Evolutionary conservation across 78 protist species (phyloP).

Genomic region (Protostelium mycophagum): DNA sequence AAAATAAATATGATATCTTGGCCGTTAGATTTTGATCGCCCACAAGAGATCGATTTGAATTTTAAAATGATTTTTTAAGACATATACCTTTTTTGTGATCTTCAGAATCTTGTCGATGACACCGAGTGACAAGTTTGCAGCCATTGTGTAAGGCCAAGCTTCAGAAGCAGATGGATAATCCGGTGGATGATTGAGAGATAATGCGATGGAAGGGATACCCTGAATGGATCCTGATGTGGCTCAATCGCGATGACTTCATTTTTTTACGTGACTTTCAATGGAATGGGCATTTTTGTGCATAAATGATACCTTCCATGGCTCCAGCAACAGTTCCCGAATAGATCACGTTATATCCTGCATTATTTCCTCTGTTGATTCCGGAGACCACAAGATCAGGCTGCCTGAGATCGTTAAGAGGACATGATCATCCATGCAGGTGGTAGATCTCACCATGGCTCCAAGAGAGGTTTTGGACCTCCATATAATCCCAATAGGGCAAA

Average conservation of each 20-base stretch:
- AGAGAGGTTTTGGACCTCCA: background rate
- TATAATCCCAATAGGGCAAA: background rate
- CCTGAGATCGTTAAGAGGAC: background rate
- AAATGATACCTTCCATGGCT: background rate
- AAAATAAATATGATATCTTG: too few relatives aligned
- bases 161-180: background rate
- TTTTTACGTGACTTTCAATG: too few relatives aligned
- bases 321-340: background rate
- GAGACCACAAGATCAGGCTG: background rate
- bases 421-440: background rate
- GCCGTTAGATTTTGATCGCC: too few relatives aligned
- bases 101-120: background rate
- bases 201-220: background rate
- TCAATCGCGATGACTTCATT: too few relatives aligned
- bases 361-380: background rate
- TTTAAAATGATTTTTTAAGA: background rate
- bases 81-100: background rate
- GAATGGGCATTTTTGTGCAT: too few relatives aligned
- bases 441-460: background rate
- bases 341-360: background rate
- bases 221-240: background rate
- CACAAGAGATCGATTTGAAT: background rate
- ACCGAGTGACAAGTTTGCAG: background rate
- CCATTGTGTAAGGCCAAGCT: background rate
- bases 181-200: background rate